Evolutionary conservation across 139 green algal species (phyloP).

Genomic region (Picochlorum sp.): DNA sequence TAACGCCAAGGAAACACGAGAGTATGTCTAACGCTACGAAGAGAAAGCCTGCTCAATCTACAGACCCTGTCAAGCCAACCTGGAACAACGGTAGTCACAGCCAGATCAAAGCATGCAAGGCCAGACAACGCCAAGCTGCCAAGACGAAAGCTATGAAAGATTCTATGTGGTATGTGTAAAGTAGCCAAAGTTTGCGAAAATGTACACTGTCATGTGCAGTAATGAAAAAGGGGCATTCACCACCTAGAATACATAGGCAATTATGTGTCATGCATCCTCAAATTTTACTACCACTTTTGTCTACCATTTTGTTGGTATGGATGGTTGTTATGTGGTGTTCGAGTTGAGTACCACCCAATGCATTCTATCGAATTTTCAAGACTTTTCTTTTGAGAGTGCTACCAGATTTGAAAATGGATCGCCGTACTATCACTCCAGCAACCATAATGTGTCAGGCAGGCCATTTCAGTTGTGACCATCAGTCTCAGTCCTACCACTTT

Average conservation of each 20-base stretch:
- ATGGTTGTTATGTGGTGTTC: constrained; percentile 4
- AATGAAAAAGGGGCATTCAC: background rate
- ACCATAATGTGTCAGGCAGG: background rate
- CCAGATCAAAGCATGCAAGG: background rate
- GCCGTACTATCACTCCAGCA: background rate
- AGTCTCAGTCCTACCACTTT: background rate
- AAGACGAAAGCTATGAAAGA: constrained; percentile 5
- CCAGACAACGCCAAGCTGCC: background rate
- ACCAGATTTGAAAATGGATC: background rate
- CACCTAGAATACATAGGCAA: constrained; percentile 1
- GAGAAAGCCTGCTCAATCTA: background rate
- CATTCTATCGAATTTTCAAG: background rate
- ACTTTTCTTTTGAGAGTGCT: background rate
- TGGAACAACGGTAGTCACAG: background rate
- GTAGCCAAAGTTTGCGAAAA: background rate
- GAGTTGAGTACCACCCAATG: constrained; percentile 5
- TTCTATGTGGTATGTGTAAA: constrained; percentile 5
- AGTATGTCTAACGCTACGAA: background rate
- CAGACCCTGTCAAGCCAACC: background rate
- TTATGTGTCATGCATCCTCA: constrained; percentile 7
- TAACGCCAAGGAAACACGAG: background rate
- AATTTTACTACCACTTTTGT: constrained; percentile 4
- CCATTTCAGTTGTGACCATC: background rate
- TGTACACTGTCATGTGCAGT: background rate
- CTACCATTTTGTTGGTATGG: constrained; percentile 1